Percentiles rank a stretch among this genome's conserved stretches.
These are phyloP conservation scores for Botrytis squamosa DNA, from an alignment of 2,329 filamentous ascomycete genomes.

Conservation along the genomic window DNA sequence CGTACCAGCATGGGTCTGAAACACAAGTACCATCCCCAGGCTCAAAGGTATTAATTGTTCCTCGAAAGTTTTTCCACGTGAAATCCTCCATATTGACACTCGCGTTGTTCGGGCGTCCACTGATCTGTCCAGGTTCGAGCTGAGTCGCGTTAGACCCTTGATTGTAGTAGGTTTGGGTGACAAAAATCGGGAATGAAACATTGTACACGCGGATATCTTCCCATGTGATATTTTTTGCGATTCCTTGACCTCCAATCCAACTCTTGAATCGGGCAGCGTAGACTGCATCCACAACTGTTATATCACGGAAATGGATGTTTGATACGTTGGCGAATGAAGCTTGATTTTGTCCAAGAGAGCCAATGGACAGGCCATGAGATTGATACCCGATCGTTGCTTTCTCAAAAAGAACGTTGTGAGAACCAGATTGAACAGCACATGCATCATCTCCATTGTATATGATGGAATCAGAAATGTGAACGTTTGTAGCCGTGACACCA, in stretches of 20 bases:
- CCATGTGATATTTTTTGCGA: slow-evolving; percentile 47
- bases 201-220: slow-evolving; percentile 45
- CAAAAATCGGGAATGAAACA: slow-evolving; percentile 48
- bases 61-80: slow-evolving; percentile 44
- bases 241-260: slow-evolving; percentile 44
- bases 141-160: slow-evolving; percentile 41
- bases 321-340: slow-evolving; percentile 42
- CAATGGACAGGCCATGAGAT: slow-evolving; percentile 47
- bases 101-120: slow-evolving; percentile 41
- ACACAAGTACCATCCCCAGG: slow-evolving; percentile 47
- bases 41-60: slow-evolving; percentile 44
- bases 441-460: slow-evolving; percentile 48
- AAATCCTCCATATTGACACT: slow-evolving; percentile 46
- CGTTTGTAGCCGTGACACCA: slow-evolving; percentile 38
- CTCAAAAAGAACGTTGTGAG: slow-evolving; percentile 43
- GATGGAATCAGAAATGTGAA: slow-evolving; percentile 36
- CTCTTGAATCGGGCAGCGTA: slow-evolving; percentile 48
- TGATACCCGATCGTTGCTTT: slow-evolving; percentile 46
- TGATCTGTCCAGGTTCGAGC: slow-evolving; percentile 31
- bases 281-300: slow-evolving; percentile 44
- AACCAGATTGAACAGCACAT: slow-evolving; percentile 43
- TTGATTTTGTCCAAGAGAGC: slow-evolving; percentile 44
- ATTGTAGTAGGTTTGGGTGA: slow-evolving; percentile 47
- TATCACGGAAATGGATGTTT: slow-evolving; percentile 45
- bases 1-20: slow-evolving; percentile 46